Conservation (phyloP, 345 rosid genomes). For the Eucalyptus regnans region DNA sequence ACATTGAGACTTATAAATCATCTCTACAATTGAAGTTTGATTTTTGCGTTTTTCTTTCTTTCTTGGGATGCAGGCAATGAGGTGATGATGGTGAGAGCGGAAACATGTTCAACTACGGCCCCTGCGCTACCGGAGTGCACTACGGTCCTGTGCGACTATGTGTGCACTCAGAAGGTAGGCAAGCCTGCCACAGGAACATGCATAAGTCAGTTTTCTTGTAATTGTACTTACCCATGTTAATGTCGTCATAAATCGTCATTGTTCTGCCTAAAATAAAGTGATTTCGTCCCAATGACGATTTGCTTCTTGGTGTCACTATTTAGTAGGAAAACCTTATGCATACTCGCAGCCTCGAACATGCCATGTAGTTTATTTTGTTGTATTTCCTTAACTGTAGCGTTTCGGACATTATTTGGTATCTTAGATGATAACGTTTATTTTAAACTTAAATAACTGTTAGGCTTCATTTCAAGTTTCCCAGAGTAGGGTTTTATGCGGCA, state of each 20-base stretch:
- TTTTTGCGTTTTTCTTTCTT: background rate
- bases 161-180: background rate
- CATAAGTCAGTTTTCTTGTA: background rate
- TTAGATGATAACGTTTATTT: background rate
- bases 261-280: background rate
- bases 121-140: background rate
- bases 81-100: background rate
- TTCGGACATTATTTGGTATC: background rate
- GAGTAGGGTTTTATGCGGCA: background rate
- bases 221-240: background rate
- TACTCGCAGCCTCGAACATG: background rate
- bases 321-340: background rate
- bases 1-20: background rate
- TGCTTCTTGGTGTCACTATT: background rate
- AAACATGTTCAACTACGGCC: background rate
- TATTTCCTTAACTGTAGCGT: background rate
- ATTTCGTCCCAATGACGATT: background rate
- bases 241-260: background rate
- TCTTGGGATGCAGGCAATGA: background rate
- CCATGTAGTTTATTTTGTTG: background rate
- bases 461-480: background rate
- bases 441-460: background rate
- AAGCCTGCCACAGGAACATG: background rate
- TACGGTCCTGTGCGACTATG: background rate
- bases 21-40: background rate